Percentiles rank a stretch among this genome's conserved stretches.
Conservation (phyloP, 2,329 filamentous ascomycete species). For the Amylocarpus encephaloides region DNA sequence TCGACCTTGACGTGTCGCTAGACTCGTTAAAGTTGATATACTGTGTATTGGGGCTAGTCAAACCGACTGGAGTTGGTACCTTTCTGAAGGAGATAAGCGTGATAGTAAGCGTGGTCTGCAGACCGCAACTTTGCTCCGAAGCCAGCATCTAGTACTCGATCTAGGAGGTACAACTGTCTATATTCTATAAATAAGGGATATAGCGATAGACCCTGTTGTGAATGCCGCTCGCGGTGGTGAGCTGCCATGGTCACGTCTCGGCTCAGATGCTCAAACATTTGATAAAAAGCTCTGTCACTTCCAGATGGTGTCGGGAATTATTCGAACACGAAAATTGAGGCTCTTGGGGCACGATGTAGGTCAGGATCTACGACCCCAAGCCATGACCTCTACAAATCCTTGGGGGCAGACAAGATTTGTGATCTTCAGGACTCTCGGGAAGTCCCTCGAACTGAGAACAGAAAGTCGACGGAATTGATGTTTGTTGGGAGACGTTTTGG, state of each 20-base stretch:
- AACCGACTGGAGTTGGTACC: constrained; percentile 3
- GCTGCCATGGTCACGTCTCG: constrained; percentile 48
- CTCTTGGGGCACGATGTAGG: constrained; percentile 4
- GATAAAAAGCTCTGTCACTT: constrained; percentile 8
- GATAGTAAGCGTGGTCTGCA: constrained; percentile 45
- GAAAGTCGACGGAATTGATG: neutral
- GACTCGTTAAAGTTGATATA: neutral
- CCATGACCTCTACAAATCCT: neutral
- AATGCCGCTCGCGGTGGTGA: constrained; percentile 18
- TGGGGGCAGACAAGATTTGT: neutral
- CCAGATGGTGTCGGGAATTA: neutral
- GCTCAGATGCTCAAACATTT: constrained; percentile 18
- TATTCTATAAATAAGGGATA: neutral
- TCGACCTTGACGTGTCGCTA: neutral
- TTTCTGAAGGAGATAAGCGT: constrained; percentile 40
- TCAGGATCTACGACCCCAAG: neutral
- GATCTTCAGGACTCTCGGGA: neutral
- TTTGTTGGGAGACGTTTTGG: neutral
- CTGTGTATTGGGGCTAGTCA: neutral
- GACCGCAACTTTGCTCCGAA: constrained; percentile 47
- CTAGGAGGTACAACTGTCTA: constrained; percentile 35
- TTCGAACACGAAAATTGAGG: constrained; percentile 7
- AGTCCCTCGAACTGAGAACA: neutral
- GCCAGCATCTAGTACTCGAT: constrained; percentile 52
- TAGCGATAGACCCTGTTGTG: constrained; percentile 5